Base-by-base conservation (phyloP, 306 rosid genomes). In the Gynostemma pentaphyllum region DNA sequence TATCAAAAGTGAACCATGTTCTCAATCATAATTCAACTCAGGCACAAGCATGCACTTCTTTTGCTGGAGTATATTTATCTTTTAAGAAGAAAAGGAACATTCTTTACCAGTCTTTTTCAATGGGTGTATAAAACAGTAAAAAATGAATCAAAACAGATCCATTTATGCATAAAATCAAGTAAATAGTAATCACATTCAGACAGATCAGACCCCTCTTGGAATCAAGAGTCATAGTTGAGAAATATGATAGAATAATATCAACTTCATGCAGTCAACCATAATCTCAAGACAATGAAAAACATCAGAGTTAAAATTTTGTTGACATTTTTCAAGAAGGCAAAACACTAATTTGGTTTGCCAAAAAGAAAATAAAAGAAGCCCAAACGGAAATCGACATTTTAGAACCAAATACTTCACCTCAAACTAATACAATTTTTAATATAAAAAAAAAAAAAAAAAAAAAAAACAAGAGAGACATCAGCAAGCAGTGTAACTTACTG, bases 1-100 rank as follows among this genome's bases (percentile, higher is more conserved):
- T 32, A n/a, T n/a, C 34, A 30, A 56, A 56, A 57, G 64, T 57
- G 64, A 18, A 21, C 46, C 29, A 34, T 21, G n/a, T 56, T 56
- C 28, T 16, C 64, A 56, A 5, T 34, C 64, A 56, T 56, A 18
- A 18, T 56, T 36, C 28, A 56, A 56, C 16, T 34, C 28, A 53
- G 26, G 22, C 19, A n/a, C n/a, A 56, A 28, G 44, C 45, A 56
- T 56, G 63, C 45, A 18, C 62, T 55, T 55, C 45, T 18, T 55
- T 55, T 16, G 8, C 56, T 23, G 54, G 15, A 23, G 18, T 40
- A 55, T n/a, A 9, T 55, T 55, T 4, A 54, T 4, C 64, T 36
- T 57, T 36, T 7, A 15, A 52, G 39, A 52, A 52, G 60, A 28
- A 28, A 28, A 27, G 15, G 21, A 7, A 15, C 40, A 12, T n/a